These are phyloP conservation scores for Candida odintsovae DNA, from an alignment of 805 yeast genomes.

Conservation along the genomic window DNA sequence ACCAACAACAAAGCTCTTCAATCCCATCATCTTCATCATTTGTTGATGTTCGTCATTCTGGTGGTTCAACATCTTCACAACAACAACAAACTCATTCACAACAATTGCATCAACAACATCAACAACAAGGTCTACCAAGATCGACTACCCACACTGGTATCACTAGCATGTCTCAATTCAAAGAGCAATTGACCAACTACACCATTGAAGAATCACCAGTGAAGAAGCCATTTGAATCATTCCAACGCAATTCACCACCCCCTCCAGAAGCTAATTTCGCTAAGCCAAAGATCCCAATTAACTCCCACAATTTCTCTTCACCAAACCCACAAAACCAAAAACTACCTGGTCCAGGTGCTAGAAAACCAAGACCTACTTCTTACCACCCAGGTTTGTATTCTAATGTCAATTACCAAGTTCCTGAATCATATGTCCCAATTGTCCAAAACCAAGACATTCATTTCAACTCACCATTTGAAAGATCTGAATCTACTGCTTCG, in stretches of 20 bases:
- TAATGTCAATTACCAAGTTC: slow-evolving; percentile 5
- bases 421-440: not conserved
- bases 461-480: slow-evolving; percentile 16
- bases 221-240: slow-evolving; percentile 7
- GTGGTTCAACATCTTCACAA: slow-evolving; percentile 12
- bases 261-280: slow-evolving; percentile 7
- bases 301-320: slow-evolving; percentile 13
- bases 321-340: slow-evolving; percentile 17
- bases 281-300: slow-evolving; percentile 21
- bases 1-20: slow-evolving; percentile 5
- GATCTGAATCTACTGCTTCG: slow-evolving; percentile 39
- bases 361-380: slow-evolving; percentile 78
- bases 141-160: slow-evolving; percentile 31
- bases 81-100: slow-evolving; percentile 8
- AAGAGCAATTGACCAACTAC: slow-evolving; percentile 10
- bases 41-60: slow-evolving; percentile 14
- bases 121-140: slow-evolving; percentile 24
- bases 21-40: slow-evolving; percentile 16
- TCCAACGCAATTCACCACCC: not conserved
- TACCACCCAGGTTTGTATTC: slow-evolving; percentile 61
- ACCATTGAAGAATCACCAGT: slow-evolving; percentile 22
- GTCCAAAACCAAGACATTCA: not conserved
- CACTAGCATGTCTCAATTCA: slow-evolving; percentile 7
- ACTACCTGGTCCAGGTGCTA: slow-evolving; percentile 37
- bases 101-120: slow-evolving; percentile 7